Conservation (phyloP, 2,329 filamentous ascomycete species). For the Aspergillus sojae region DNA sequence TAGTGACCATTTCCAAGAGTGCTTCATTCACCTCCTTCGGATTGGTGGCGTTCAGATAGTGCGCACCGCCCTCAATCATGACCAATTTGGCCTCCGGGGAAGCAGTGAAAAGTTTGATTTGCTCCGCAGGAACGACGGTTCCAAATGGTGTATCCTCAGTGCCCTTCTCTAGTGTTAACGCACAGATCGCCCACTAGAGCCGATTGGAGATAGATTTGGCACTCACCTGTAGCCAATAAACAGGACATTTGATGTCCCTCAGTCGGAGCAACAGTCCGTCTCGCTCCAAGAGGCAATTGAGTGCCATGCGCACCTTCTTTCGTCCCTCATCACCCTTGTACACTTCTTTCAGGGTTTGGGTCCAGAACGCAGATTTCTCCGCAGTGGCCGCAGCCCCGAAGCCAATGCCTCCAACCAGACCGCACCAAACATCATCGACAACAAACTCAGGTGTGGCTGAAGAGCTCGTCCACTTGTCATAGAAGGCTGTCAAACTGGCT, state of each 20-base stretch:
- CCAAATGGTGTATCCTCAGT: slow-evolving; percentile 22
- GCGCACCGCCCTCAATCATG: slow-evolving; percentile 50
- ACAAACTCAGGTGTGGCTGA: slow-evolving; percentile 46
- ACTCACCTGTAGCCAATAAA: slow-evolving; percentile 54
- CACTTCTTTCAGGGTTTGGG: slow-evolving; percentile 45
- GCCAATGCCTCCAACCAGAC: slow-evolving; percentile 51
- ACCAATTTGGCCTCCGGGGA: slow-evolving; percentile 47
- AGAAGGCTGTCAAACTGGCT: slow-evolving; percentile 35
- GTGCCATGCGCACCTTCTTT: slow-evolving; percentile 51
- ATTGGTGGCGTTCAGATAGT: slow-evolving; percentile 54
- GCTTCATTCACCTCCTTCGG: slow-evolving; percentile 46
- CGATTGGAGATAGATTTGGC: not conserved
- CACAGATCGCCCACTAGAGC: not conserved
- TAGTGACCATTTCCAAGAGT: slow-evolving; percentile 28
- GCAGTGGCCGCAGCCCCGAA: slow-evolving; percentile 46
- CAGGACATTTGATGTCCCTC: slow-evolving; percentile 53
- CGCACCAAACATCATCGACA: slow-evolving; percentile 45
- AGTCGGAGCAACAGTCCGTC: slow-evolving; percentile 52
- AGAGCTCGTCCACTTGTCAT: slow-evolving; percentile 45
- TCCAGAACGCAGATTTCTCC: slow-evolving; percentile 49
- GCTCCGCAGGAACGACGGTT: slow-evolving; percentile 32
- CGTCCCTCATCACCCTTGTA: slow-evolving; percentile 56
- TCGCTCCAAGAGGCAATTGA: slow-evolving; percentile 51
- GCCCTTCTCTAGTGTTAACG: slow-evolving; percentile 13
- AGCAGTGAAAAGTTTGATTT: slow-evolving; percentile 53